Percentiles rank a stretch among this genome's conserved stretches.
Conservation (phyloP, 352 stramenopile genomes). For the Phytophthora aleatoria region DNA sequence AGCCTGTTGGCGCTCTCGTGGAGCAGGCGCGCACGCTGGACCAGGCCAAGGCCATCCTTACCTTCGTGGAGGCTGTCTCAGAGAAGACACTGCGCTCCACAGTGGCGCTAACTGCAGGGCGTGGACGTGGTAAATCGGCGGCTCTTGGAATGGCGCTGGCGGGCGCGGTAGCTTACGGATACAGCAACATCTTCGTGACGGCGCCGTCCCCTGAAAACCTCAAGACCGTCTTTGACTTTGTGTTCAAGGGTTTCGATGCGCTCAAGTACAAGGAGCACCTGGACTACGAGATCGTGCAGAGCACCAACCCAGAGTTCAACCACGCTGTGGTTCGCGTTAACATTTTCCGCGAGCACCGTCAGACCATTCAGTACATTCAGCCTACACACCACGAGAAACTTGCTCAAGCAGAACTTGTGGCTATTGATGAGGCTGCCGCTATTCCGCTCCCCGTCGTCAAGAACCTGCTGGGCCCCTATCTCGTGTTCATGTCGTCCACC, state of each 20-base stretch:
- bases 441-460: slow-evolving; percentile 99
- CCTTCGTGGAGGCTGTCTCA: slow-evolving; percentile 97
- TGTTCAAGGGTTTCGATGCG: slow-evolving; percentile 94
- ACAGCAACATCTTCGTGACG: slow-evolving; percentile 97
- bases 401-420: slow-evolving; percentile 96
- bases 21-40: slow-evolving; percentile 95
- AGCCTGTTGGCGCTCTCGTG: slow-evolving; percentile 95
- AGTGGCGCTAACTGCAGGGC: slow-evolving; percentile 94
- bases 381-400: slow-evolving; percentile 96
- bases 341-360: slow-evolving; percentile 96
- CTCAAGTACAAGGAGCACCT: slow-evolving; percentile 97
- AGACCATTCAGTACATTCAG: slow-evolving; percentile 98
- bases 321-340: slow-evolving; percentile 95
- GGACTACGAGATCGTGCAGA: slow-evolving; percentile 96
- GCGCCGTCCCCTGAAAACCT: slow-evolving; percentile 98
- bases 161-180: slow-evolving; percentile 87
- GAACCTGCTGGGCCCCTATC: slow-evolving; percentile 94
- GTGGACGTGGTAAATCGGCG: slow-evolving; percentile 96
- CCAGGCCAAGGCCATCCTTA: slow-evolving; percentile 95
- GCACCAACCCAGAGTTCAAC: slow-evolving; percentile 86
- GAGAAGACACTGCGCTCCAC: slow-evolving; percentile 96
- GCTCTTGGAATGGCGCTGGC: slow-evolving; percentile 94
- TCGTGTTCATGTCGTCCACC: slow-evolving; percentile 99
- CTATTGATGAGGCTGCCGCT: slow-evolving; percentile 99
- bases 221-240: slow-evolving; percentile 98